Conservation (phyloP, 225 moss, liverwort and hornwort species). For the Antitrichia curtipendula region DNA sequence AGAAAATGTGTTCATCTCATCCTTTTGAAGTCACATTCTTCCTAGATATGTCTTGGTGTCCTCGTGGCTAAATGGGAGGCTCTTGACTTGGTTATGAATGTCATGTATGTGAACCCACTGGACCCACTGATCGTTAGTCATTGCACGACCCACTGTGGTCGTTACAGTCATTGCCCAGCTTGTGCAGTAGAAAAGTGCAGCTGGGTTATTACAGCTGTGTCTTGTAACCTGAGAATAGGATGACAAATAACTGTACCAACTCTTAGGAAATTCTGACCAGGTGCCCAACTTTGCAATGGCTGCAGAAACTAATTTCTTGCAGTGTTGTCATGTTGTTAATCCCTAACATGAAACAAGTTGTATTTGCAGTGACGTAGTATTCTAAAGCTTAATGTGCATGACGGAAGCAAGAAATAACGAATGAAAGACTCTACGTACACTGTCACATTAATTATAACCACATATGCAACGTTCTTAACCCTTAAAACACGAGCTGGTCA, state of each 20-base stretch:
- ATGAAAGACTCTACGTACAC: not conserved
- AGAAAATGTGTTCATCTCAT: not conserved
- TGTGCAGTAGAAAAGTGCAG: not conserved
- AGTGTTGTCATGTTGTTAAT: not conserved
- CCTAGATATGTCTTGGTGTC: not conserved
- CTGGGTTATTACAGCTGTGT: not conserved
- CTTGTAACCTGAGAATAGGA: not conserved
- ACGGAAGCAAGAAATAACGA: not conserved
- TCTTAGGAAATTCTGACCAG: not conserved
- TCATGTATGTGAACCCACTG: not conserved
- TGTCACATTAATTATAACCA: not conserved
- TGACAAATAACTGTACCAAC: not conserved
- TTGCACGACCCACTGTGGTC: no score
- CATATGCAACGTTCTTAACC: not conserved
- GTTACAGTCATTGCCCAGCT: no score
- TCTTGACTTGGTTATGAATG: not conserved
- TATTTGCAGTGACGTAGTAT: not conserved
- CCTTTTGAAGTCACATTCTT: not conserved
- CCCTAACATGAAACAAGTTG: not conserved
- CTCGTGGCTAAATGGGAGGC: no score
- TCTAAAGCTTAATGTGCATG: not conserved
- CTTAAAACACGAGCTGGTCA: no score
- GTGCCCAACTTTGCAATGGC: not conserved
- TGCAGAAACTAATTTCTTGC: not conserved
- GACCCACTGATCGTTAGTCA: not conserved